Conservation (phyloP, 371 early-diverging fungal genomes). For the Mortierella sp. region DNA sequence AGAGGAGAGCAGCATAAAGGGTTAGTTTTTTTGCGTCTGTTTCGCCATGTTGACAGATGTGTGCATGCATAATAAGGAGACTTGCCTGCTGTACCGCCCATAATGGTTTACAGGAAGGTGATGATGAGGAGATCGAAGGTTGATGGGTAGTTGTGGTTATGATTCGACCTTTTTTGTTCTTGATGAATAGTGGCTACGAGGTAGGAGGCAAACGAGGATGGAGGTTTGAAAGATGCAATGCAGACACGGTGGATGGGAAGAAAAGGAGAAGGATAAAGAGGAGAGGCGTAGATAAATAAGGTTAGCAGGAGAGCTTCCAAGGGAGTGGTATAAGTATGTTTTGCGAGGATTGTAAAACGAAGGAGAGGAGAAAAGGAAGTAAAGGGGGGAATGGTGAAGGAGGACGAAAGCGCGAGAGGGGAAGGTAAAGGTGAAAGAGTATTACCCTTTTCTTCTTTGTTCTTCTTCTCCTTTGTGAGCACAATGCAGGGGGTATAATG, state of each 20-base stretch:
- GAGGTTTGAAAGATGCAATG: background rate
- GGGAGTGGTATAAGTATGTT: background rate
- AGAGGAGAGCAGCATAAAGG: background rate
- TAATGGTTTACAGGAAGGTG: background rate
- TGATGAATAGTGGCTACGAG: background rate
- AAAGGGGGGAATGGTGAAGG: background rate
- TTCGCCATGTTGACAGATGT: background rate
- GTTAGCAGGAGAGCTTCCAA: background rate
- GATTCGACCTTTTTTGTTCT: background rate
- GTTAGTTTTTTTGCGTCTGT: background rate
- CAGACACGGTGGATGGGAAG: background rate
- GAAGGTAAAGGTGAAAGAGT: background rate
- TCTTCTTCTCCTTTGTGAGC: too few species aligned
- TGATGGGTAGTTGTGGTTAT: background rate
- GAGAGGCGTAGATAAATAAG: background rate
- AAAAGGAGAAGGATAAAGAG: background rate
- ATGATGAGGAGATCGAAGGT: background rate
- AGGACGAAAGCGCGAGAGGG: background rate
- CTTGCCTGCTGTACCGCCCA: conserved; percentile 8
- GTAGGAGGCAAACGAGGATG: background rate
- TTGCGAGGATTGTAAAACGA: background rate
- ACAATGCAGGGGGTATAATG: background rate
- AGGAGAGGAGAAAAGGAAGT: background rate
- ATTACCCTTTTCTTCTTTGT: too few species aligned
- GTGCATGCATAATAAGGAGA: background rate